Evolutionary conservation across 139 green algal species (phyloP), one percentile per base, ranked within the genome.

Genomic region (Zygnema cylindricum): DNA sequence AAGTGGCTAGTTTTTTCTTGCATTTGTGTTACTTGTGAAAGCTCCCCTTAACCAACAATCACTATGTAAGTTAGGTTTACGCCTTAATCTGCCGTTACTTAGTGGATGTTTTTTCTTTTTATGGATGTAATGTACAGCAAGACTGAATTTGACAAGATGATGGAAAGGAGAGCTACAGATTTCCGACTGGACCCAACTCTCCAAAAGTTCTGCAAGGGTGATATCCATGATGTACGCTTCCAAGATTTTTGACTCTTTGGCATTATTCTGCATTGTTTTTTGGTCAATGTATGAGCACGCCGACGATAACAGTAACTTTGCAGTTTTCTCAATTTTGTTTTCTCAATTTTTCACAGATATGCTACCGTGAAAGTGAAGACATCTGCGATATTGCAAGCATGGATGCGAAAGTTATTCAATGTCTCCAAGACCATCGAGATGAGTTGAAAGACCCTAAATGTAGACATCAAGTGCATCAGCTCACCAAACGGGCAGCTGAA

Each of bases 401-500:
- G 0, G 88, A 93, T 69, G 89, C 36, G 1, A 54, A 82, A 43
- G 88, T 92, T 1, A 63, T 93, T 36, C 57, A 93, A 69, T 93
- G 90, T 89, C 69, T 93, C 35, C 89, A 93, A 76, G 88, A 93
- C 32, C 90, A 86, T 77, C 35, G 42, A 2, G 89, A 91, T 23
- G 81, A 93, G 88, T 71, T 93, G 33, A 39, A 86, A 2, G 69
- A 91, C 30, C 81, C 69, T 38, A 87, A 94, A 76, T 96, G 95
- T 91, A 43, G 93, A 81, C 55, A 92, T 33, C 82, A 93, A 75
- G 93, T 95, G 71, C 91, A 95, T 75, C 84, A 87, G 63, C 42
- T 92, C 49, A 93, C 88, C 2, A 75, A 87, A 79, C 92, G 95
- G 39, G 94, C 94, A 2, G 87, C 94, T 0, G 71, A 97, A 85